A percentile compares a stretch with the other conserved stretches of the same genome.
Evolutionary conservation across 805 yeast genomes (phyloP).

Genomic region (Wickerhamomyces pijperi): DNA sequence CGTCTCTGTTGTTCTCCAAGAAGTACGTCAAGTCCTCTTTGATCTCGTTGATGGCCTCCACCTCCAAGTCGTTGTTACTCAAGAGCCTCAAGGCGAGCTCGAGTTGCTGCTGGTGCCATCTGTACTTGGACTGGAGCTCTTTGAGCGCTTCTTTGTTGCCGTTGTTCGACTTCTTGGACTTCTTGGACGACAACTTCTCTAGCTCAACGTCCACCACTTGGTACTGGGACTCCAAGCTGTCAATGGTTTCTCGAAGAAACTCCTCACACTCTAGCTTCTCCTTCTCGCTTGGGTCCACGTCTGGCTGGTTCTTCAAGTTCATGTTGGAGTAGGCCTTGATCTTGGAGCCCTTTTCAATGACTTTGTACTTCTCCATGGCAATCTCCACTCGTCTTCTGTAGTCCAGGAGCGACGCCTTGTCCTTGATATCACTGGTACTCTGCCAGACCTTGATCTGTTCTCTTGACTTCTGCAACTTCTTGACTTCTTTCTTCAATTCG

Average conservation of each 20-base stretch:
- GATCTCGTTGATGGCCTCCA: slow-evolving; percentile 62
- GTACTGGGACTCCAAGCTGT: slow-evolving; percentile 68
- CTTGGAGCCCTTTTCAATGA: slow-evolving; percentile 84
- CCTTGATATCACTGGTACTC: slow-evolving; percentile 80
- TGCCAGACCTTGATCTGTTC: slow-evolving; percentile 96
- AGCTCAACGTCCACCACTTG: slow-evolving; percentile 69
- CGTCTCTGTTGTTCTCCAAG: slow-evolving; percentile 84
- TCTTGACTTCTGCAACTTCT: slow-evolving; percentile 82
- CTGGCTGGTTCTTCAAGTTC: slow-evolving; percentile 61
- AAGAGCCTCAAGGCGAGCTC: slow-evolving; percentile 68
- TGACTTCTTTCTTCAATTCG: slow-evolving; percentile 88
- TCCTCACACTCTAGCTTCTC: slow-evolving; percentile 64
- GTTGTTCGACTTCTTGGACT: slow-evolving; percentile 45
- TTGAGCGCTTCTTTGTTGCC: slow-evolving; percentile 52
- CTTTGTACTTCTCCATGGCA: slow-evolving; percentile 94
- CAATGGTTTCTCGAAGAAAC: slow-evolving; percentile 63
- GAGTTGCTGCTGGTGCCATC: slow-evolving; percentile 67
- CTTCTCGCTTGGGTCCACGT: slow-evolving; percentile 63
- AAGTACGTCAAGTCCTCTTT: slow-evolving; percentile 87
- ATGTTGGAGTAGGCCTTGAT: slow-evolving; percentile 90
- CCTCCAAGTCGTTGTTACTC: slow-evolving; percentile 71
- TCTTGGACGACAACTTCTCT: slow-evolving; percentile 40
- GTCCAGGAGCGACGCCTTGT: slow-evolving; percentile 70
- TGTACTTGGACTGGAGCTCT: slow-evolving; percentile 56
- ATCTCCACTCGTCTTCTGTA: slow-evolving; percentile 57